Evolutionary conservation across 495 filamentous ascomycete species (phyloP), one percentile per base, ranked within the genome.

Genomic region (Penicillium alfredii): DNA sequence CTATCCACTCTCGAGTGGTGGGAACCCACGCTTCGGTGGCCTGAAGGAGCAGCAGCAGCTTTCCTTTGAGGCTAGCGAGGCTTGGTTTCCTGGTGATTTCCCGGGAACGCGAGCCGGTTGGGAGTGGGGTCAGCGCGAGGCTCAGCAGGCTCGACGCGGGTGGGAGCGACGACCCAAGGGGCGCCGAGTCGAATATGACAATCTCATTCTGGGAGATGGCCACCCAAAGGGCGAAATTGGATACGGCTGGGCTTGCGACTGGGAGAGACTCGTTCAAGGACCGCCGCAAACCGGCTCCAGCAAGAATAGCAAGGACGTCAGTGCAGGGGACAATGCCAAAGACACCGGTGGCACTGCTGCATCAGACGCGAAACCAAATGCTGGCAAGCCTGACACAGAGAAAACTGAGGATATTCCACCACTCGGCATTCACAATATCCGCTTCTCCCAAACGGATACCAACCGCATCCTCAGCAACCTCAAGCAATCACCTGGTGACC

Each of bases 21-120:
- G 83, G 2, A 88, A 84, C 29, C 78, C 84, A 6, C 72, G 82
- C 18, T 87, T 96, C 47, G 90, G 87, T 11, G 90, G 92, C 3
- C 46, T 96, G 17, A 71, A 83, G 16, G 81, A 97, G 56, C 69
- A 78, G 34, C 69, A 81, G 36, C 93, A 98, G 58, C 66, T 94
- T 21, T 66, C 78, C 6, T 95, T 94, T 52, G 88, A 96, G 56
- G 72, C 76, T n/a, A 78, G 76, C 1, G 64, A 68, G 19, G 76
- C 84, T 8, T 93, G 82, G 79, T 98, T 96, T 55, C 92, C 92
- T 0, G 86, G 76, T 15, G 92, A 97, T 58, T 88, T 77, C 39
- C 88, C 86, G 0, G 87, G 84, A 2, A 94, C 87, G 0, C 68
- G 70, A 12, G 88, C 88, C 1, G 92, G 92, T 1, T 77, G 76